Evolutionary conservation across 73 alveolate species (phyloP), one percentile per base, ranked within the genome.

Genomic region (Paramecium sonneborni): DNA sequence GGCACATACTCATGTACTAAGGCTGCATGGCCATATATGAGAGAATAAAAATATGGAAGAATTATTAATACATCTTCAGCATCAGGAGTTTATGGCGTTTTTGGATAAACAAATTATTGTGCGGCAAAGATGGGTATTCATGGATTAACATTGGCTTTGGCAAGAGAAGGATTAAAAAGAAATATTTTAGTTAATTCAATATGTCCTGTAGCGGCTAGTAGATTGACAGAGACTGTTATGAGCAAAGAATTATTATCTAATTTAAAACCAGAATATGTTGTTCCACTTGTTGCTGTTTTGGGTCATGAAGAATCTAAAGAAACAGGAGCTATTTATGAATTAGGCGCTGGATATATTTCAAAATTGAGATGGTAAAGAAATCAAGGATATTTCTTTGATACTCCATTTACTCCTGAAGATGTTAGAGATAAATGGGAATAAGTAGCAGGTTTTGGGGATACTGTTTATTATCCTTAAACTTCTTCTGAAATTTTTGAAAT

Each of bases 181-280:
- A 95, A 97, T 94, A 95, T 97, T 92, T 67, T 88, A 86, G 96
- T 93, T 79, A 97, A 97, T 96, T 87, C 98, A 41, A 96, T 97
- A 39, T 97, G 98, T 26, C 99, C 99, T 41, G 84, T 97, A 1
- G 99, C 99, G 2, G 99, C 98, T 30, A 93, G 99, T 44, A 87
- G 99, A 85, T 97, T 97, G 99, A 97, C 99, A 58, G 97, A 95
- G 85, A 62, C 84, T 35, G 97, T 96, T 57, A 85, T 88, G 87
- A 57, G 87, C 56, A 72, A 92, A 57, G 96, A 93, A 85, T 38
- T 85, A 24, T 46, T 93, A 7, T 92, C 85, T 23, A 56, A 43
- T 24, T 52, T 93, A 12, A 58, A 74, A 21, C 97, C 98, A 32
- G 97, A 97, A 52, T 92, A 85, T 91, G 96, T 94, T 35, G 98